Evolutionary conservation across 768 basidiomycete species (phyloP), one percentile per base, ranked within the genome.

Genomic region (Agaricus blazei): DNA sequence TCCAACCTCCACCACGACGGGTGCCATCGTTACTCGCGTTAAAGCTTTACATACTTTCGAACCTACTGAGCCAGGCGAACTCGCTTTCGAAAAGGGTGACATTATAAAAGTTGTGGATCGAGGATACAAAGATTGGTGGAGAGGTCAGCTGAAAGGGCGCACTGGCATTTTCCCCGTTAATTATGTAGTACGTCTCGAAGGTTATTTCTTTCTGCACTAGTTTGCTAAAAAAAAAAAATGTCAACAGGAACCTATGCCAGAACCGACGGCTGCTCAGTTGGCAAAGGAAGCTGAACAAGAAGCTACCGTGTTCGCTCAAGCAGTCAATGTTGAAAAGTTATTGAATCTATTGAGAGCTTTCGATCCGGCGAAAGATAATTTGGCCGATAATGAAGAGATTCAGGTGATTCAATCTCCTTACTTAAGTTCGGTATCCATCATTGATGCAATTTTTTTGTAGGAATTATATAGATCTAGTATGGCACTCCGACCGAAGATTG

Each of bases 111-210:
- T 98, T 12, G 85, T 98, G 24, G 93, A 97, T 67, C 83, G 93
- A 26, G 88, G 87, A 24, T 96, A 96, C 69, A 88, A 91, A 63
- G 93, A 97, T 66, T 98, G 96, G 96, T 98, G 94, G 93, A 73
- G 92, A 24, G 96, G 96, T 0, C 93, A 97, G 62, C 69, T 95
- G 44, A 89, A 85, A 64, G 94, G 92, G 0, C 75, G 90, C 56
- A 93, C 93, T 2, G 93, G 93, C 43, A 98, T 98, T 46, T 98
- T 98, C 70, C 96, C 96, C 0, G 92, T 96, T 19, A 97, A 96
- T 68, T 97, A 98, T 72, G 93, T 98, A 62, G 92, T 91, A 63
- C 6, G 87, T 57, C 31, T 48, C 36, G 19, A 36, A 37, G 31
- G 23, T 14, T 12, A 51, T 19, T 23, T 56, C n/a, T 45, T 41